Base-by-base conservation (phyloP, 192 early-diverging fungal genomes). In the Phlyctochytrium arcticum region DNA sequence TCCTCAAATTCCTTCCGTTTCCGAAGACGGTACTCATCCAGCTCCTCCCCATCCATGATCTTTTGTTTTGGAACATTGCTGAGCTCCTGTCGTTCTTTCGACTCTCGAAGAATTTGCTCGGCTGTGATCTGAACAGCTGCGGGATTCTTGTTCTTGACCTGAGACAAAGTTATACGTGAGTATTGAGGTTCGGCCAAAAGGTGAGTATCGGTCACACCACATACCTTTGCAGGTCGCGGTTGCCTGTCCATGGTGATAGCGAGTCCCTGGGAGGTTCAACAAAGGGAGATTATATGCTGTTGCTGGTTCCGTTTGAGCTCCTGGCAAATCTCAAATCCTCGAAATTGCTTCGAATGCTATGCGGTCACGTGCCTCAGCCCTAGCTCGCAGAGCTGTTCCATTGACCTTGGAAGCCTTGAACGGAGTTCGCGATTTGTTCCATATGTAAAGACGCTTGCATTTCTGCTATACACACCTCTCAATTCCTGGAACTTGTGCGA, bases 101-200 rank as follows among this genome's bases (percentile, higher is more conserved):
- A 91, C 71, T 99, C 97, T 35, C 93, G 86, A 27, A 99, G 85
- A 48, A 99, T 90, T 78, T 99, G 97, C 79, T 99, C 97, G 12
- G 97, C 97, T 23, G 95, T 98, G 74, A 99, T 99, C 74, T 99
- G 97, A 17, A 98, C 83, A 6, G 89, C 84, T n/a, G 94, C 94
- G 2, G 97, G 88, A 75, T 89, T 95, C 82, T 99, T 99, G 80
- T 99, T 98, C 74, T 96, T 96, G 72, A 98, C 93, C 68, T 77
- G 57, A 1, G 17, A 46, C 31, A 21, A 44, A 36, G 15, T 0
- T 6, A 32, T 6, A n/a, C 2, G 32, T 49, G 12, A 17, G 55
- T 46, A 58, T 2, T 49, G 10, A 31, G 15, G 34, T 8, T 47
- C 19, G 29, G 15, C 8, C 4, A 21, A 36, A 17, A 23, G 12